Conservation (phyloP, 805 yeast species). For the Kodamaea sagamina region DNA sequence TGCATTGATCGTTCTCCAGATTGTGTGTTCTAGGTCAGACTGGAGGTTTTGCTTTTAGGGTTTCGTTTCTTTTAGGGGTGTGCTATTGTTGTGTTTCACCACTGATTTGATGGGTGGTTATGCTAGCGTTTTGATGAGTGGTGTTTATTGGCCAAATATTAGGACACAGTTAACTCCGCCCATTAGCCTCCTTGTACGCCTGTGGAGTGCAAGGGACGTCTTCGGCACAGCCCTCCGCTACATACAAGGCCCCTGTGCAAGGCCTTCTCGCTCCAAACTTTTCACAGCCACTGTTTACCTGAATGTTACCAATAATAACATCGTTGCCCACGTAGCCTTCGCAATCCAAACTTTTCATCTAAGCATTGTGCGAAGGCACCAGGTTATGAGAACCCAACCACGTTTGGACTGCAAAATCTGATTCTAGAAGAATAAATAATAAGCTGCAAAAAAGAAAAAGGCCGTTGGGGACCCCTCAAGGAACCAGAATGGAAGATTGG, state of each 20-base stretch:
- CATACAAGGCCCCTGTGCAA: no score
- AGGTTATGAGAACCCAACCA: slow-evolving; percentile 1
- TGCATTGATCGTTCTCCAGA: slow-evolving; percentile 2
- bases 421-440: slow-evolving; percentile 1
- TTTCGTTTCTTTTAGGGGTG: background rate
- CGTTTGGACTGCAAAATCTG: slow-evolving; percentile 6
- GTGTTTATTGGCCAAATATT: no score
- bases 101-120: no score
- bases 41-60: no score
- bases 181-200: no score
- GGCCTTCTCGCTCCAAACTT: no score
- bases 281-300: slow-evolving; percentile 2
- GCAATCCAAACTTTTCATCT: slow-evolving; percentile 1
- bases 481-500: background rate
- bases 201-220: no score
- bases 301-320: background rate
- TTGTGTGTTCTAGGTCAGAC: slow-evolving; percentile 3
- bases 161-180: no score
- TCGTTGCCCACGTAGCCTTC: background rate
- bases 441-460: slow-evolving; percentile 8
- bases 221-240: no score
- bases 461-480: background rate
- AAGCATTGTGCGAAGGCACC: background rate
- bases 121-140: no score
- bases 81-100: slow-evolving; percentile 1